These are phyloP conservation scores for Nicotiana noctiflora DNA, from an alignment of 257 asterid genomes.

Conservation along the genomic window DNA sequence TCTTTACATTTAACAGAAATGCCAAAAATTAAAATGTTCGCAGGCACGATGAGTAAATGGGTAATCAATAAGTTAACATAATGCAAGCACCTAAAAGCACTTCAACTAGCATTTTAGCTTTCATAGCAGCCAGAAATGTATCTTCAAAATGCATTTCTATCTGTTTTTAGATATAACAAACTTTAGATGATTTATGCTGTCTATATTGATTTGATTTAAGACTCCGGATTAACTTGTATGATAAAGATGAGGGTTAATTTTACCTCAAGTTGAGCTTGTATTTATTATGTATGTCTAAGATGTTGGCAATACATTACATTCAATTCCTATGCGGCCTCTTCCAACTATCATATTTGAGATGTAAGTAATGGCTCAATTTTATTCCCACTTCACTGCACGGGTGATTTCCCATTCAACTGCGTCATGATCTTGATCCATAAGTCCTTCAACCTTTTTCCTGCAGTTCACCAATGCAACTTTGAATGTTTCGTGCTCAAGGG, in stretches of 20 bases:
- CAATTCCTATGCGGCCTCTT: background rate
- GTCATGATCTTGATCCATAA: conserved; percentile 15
- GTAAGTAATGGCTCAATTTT: background rate
- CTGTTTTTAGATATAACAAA: background rate
- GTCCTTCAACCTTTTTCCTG: conserved; percentile 25
- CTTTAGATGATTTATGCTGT: background rate
- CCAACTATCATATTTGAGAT: background rate
- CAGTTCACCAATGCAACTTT: conserved; percentile 53
- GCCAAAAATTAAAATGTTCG: background rate
- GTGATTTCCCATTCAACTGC: conserved; percentile 69
- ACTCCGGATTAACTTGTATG: background rate
- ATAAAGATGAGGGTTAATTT: background rate
- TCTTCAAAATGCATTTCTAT: background rate
- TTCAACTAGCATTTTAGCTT: background rate
- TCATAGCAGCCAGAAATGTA: background rate
- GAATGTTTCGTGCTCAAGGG: conserved; percentile 69
- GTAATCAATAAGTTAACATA: background rate
- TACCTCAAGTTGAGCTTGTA: background rate
- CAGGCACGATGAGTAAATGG: background rate
- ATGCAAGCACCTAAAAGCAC: background rate
- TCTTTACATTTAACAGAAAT: background rate
- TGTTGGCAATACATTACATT: background rate
- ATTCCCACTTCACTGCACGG: conserved; percentile 48
- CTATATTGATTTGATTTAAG: background rate
- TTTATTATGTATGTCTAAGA: background rate